Evolutionary conservation across 345 rosid species (phyloP).

Genomic region (Physaria fendleri): DNA sequence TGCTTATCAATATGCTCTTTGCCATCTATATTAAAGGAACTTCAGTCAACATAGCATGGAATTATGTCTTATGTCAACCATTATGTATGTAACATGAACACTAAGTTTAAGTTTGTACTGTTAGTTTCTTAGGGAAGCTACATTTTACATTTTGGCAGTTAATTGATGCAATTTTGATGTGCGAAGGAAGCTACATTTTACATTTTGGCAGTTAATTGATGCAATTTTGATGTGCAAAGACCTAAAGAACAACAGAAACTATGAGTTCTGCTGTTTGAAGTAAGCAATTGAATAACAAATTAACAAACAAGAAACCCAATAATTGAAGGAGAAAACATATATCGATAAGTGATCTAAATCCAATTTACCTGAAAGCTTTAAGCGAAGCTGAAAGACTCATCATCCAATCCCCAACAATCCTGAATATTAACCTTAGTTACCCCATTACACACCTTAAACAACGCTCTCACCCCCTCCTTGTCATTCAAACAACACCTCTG

Average conservation of each 20-base stretch:
- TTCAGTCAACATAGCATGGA: no score
- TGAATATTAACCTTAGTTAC: conserved; percentile 55
- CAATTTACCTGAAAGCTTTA: conserved; percentile 57
- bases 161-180: no score
- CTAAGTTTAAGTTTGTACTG: no score
- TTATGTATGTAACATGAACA: no score
- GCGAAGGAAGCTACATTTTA: neutral
- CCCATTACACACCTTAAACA: conserved; percentile 64
- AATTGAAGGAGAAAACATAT: neutral
- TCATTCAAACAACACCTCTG: conserved; percentile 62
- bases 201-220: no score
- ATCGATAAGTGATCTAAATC: neutral
- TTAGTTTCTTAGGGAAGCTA: neutral
- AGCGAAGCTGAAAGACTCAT: conserved; percentile 59
- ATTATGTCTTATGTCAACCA: no score
- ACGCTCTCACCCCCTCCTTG: conserved; percentile 48
- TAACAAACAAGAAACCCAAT: neutral
- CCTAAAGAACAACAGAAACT: neutral
- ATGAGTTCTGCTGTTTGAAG: neutral
- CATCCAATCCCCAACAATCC: conserved; percentile 86
- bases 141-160: neutral
- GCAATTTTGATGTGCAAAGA: neutral
- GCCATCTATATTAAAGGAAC: no score
- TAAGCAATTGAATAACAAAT: neutral
- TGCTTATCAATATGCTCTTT: no score